Conservation (phyloP, 768 basidiomycete species). For the Lentinula edodes region DNA sequence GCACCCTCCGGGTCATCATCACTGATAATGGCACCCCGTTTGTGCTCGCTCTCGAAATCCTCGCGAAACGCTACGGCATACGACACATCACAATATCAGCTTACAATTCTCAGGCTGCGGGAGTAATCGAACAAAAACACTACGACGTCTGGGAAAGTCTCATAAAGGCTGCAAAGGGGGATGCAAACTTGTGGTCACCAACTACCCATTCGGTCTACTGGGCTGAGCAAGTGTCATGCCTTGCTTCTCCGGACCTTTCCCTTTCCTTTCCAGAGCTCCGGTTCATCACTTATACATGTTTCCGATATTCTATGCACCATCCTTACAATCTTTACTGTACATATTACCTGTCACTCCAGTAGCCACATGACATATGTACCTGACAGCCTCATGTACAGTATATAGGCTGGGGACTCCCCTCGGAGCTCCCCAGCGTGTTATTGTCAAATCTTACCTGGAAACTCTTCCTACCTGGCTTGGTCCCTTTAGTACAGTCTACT, state of each 20-base stretch:
- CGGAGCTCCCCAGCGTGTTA: no score
- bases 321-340: no score
- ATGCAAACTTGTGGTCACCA: not conserved
- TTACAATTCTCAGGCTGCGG: conserved; percentile 23
- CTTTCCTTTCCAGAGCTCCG: no score
- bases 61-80: conserved; percentile 14
- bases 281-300: no score
- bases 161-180: not conserved
- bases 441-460: no score
- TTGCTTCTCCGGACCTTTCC: not conserved
- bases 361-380: no score
- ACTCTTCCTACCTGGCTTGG: no score
- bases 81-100: conserved; percentile 22
- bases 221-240: not conserved
- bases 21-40: conserved; percentile 25
- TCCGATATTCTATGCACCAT: no score
- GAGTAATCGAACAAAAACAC: not conserved
- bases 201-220: not conserved
- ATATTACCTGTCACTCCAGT: no score
- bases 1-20: conserved; percentile 18
- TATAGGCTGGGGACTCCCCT: no score
- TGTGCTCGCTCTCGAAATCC: conserved; percentile 9
- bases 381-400: no score
- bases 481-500: no score
- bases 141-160: not conserved